phyloP scores from a whole-genome alignment of 192 early-diverging fungal species.

The Backusella psychrophila region DNA sequence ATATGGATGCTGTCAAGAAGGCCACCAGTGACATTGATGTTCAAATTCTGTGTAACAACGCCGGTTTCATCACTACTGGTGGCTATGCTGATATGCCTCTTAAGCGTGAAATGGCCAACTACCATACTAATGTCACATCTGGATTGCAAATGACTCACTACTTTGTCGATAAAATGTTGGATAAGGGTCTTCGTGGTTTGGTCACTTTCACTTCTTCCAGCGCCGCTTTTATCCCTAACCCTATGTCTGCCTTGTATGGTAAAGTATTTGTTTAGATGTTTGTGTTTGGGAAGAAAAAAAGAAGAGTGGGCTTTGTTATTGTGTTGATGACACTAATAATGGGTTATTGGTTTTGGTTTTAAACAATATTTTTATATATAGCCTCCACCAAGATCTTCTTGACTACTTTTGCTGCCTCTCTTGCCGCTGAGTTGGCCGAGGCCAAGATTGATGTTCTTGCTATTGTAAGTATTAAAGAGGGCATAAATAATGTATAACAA shows the following conservation, averaged over 20 bases:
- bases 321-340: not conserved
- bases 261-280: constrained; percentile 2
- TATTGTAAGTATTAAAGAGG: constrained; percentile 32
- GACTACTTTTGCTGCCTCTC: constrained; percentile 53
- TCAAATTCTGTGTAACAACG: constrained; percentile 61
- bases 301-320: not conserved
- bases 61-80: constrained; percentile 56
- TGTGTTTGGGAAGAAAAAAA: not conserved
- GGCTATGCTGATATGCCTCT: constrained; percentile 43
- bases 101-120: constrained; percentile 45
- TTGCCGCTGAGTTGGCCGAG: constrained; percentile 48
- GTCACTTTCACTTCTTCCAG: constrained; percentile 55
- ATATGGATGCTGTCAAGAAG: constrained; percentile 41
- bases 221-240: constrained; percentile 51
- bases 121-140: constrained; percentile 53
- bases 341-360: not conserved
- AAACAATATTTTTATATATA: not conserved
- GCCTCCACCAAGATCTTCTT: constrained; percentile 53
- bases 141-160: constrained; percentile 50
- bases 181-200: constrained; percentile 32
- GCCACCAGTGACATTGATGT: constrained; percentile 46
- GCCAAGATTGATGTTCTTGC: constrained; percentile 55
- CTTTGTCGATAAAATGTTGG: constrained; percentile 45
- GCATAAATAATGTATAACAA: not conserved
- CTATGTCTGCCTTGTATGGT: constrained; percentile 50